phyloP scores from a whole-genome alignment of 352 stramenopile species.

The Globisporangium solare region DNA sequence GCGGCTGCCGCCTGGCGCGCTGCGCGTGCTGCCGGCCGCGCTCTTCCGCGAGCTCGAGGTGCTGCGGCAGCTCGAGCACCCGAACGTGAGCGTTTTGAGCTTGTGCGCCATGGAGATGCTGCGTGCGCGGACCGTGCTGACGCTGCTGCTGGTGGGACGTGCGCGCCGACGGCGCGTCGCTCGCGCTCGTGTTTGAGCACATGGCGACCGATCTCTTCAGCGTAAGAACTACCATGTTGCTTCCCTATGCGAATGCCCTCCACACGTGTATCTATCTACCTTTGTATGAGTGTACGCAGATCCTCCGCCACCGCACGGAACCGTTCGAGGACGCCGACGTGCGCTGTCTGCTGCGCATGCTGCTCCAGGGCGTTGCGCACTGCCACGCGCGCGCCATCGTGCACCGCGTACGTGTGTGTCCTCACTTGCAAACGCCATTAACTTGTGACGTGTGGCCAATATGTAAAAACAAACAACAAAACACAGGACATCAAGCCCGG shows the following conservation, averaged over 20 bases:
- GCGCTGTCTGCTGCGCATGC: constrained; percentile 58
- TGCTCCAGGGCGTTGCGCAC: constrained; percentile 56
- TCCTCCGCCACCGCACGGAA: constrained; percentile 37
- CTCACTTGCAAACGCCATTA: not conserved
- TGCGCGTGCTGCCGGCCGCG: constrained; percentile 41
- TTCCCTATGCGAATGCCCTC: no score
- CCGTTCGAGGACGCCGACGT: constrained; percentile 36
- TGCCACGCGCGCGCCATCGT: constrained; percentile 63
- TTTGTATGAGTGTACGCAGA: constrained; percentile 14
- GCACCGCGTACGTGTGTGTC: constrained; percentile 32
- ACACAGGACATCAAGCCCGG: constrained; percentile 73
- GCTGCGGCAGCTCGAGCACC: constrained; percentile 65
- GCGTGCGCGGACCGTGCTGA: no score
- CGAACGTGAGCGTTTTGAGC: constrained; percentile 60
- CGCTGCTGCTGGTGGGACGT: no score
- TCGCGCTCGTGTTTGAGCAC: constrained; percentile 72
- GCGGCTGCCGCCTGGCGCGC: constrained; percentile 28
- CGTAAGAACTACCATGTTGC: constrained; percentile 18
- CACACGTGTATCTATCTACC: no score
- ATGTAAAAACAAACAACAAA: constrained; percentile 28
- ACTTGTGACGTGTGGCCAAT: no score
- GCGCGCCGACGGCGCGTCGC: constrained; percentile 42
- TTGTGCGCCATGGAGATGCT: no score
- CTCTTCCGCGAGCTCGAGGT: constrained; percentile 78
- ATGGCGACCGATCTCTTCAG: constrained; percentile 59